phyloP scores from a whole-genome alignment of 2,329 filamentous ascomycete species.

The Rachicladosporium sp. region DNA sequence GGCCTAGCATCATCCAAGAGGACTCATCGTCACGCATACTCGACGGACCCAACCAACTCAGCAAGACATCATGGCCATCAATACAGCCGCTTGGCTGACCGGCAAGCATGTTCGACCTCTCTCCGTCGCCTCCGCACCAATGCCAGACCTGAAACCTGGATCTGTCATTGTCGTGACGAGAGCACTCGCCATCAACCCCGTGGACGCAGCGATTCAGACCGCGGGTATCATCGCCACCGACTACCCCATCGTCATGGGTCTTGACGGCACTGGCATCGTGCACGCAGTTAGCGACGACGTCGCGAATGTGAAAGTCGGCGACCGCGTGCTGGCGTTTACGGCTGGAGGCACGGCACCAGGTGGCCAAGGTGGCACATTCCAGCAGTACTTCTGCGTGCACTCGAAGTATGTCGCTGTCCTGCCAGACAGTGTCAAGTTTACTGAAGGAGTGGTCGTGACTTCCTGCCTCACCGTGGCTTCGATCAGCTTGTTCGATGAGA shows the following conservation, averaged over 20 bases:
- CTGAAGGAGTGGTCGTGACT: slow-evolving; percentile 13
- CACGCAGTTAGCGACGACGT: background rate
- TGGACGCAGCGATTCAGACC: slow-evolving; percentile 26
- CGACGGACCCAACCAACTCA: too few species aligned
- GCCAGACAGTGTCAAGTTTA: slow-evolving; percentile 11
- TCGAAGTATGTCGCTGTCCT: slow-evolving; percentile 7
- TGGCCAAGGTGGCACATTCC: slow-evolving; percentile 12
- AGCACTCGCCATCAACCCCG: slow-evolving; percentile 29
- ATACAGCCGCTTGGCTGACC: slow-evolving; percentile 3
- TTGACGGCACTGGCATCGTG: slow-evolving; percentile 14
- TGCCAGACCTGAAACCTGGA: slow-evolving; percentile 11
- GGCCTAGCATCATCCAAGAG: too few species aligned
- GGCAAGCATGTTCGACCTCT: slow-evolving; percentile 6
- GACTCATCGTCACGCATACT: too few species aligned
- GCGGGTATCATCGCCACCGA: slow-evolving; percentile 11
- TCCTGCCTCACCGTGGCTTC: slow-evolving; percentile 11
- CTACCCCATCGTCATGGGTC: slow-evolving; percentile 19
- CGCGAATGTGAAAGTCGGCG: background rate
- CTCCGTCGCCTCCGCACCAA: slow-evolving; percentile 11
- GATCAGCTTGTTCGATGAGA: slow-evolving; percentile 9
- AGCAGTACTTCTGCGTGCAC: slow-evolving; percentile 11
- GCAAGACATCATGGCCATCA: slow-evolving; percentile 2
- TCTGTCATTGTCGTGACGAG: slow-evolving; percentile 25
- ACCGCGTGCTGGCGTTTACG: background rate
- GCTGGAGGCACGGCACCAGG: slow-evolving; percentile 14